Evolutionary conservation across 2,329 filamentous ascomycete genomes (phyloP), one percentile per base, ranked within the genome.

Genomic region (Sclerotinia trifoliorum): DNA sequence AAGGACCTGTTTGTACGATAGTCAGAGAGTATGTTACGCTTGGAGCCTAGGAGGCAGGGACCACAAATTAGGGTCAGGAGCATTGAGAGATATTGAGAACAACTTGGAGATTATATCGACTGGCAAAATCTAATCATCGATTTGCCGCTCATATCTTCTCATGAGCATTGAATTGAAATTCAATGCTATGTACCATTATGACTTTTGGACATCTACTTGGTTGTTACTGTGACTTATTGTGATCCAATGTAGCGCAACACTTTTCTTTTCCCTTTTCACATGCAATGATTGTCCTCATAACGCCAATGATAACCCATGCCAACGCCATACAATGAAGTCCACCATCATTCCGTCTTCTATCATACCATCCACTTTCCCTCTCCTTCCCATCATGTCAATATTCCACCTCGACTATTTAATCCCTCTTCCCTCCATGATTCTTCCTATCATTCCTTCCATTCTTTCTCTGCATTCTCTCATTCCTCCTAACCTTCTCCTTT

Each of bases 401-500:
- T 21, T 46, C 15, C 19, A 46, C 21, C 21, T 29, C 21, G 7
- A 35, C 49, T 42, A 11, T 26, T 57, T n/a, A 52, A 67, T 54
- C 57, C 56, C 57, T 55, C 63, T 67, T 65, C 35, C 68, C 62
- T 35, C 72, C 75, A 49, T 66, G 64, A 66, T 72, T 73, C 71
- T 78, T 77, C 68, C 74, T 71, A 3, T 66, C 79, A 72, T 83
- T 82, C 74, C 83, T 83, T 76, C 85, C 81, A 77, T 93, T 93
- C 75, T 85, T 86, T 76, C 88, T 84, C 86, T 87, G 86, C 80
- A 85, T 85, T 73, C 89, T 82, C 80, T 91, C 88, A 78, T 91
- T 92, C 73, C 88, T 83, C 79, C 87, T 88, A 75, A 91, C 86
- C 73, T 83, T 85, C 80, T 94, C 92, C 75, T 86, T 85, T 66